Evolutionary conservation across 2,329 filamentous ascomycete genomes (phyloP), one percentile per base, ranked within the genome.

Genomic region (Pyrenochaeta sp.): DNA sequence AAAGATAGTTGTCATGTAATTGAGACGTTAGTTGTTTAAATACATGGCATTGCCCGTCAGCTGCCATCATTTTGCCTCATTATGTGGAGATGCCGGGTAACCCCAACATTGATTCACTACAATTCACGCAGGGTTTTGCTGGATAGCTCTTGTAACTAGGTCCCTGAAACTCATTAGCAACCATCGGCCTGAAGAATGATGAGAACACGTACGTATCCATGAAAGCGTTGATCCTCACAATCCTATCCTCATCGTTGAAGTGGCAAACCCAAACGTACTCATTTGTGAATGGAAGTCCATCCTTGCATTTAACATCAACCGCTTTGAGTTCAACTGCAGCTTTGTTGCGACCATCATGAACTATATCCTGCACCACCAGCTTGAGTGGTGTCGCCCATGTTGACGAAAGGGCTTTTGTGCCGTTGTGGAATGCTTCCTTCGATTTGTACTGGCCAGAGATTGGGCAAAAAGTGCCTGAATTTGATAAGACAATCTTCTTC

Each of bases 181-280:
- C 9, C 23, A 27, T 27, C 4, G 9, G 23, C 23, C 4, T 27
- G 9, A 27, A 27, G 4, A 5, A 27, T 9, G 9, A 5, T 27
- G 23, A 15, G 36, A 15, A n/a, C 20, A 33, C 43, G 33, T 35
- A 45, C 43, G 43, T 45, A 35, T 45, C 43, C 43, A 45, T 45
- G 17, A 45, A 45, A 4, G 43, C 43, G 18, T 33, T 35, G 31
- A 45, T 18, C 18, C 20, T 45, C 7, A 45, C 17, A 45, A 45
- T 45, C 29, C 9, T 45, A 31, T 45, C 30, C 14, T 17, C 12
- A 31, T 45, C 43, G 14, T 45, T 35, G 43, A 45, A 45, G 33
- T 45, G 43, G 21, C 43, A 45, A 2, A 45, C 29, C 43, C 43
- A 45, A 7, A 45, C 43, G 33, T 45, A 45, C 29, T 45, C 43